phyloP scores from a whole-genome alignment of 78 protist genomes.

The Cavenderia fasciculata region DNA sequence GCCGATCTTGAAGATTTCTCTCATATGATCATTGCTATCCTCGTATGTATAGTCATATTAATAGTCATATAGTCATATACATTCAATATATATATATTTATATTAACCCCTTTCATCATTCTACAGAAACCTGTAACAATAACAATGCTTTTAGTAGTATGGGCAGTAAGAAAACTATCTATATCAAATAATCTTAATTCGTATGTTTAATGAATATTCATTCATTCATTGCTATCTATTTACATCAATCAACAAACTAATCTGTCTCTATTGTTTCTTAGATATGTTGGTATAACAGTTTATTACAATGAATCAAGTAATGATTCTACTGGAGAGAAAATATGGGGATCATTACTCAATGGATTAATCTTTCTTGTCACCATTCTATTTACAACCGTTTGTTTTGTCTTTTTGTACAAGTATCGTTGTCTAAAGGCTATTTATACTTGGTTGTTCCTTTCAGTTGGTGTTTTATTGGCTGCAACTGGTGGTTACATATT shows the following conservation, averaged over 20 bases:
- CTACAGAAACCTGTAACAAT: constrained; percentile 47
- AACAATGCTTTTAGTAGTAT: constrained; percentile 29
- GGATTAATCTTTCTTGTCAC: constrained; percentile 45
- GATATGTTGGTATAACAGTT: too few relatives aligned
- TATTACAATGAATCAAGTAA: neutral
- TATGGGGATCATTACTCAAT: constrained; percentile 34
- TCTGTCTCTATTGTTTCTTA: too few relatives aligned
- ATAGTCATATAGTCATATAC: neutral
- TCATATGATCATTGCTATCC: constrained; percentile 47
- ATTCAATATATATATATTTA: neutral
- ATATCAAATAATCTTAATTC: neutral
- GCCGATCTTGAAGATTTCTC: constrained; percentile 58
- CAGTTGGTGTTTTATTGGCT: constrained; percentile 68
- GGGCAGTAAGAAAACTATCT: constrained; percentile 3
- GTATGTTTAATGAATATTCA: too few relatives aligned
- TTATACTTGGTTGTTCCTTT: constrained; percentile 73
- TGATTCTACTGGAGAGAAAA: constrained; percentile 22
- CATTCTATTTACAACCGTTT: constrained; percentile 65
- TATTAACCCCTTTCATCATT: neutral
- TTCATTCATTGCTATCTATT: too few relatives aligned
- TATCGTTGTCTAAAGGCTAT: constrained; percentile 75
- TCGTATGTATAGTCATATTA: too few relatives aligned
- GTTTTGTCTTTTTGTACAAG: constrained; percentile 74
- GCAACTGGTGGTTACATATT: constrained; percentile 42
- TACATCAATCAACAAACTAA: too few relatives aligned